Base-by-base conservation (phyloP, 306 rosid genomes). In the Leucaena leucocephala region DNA sequence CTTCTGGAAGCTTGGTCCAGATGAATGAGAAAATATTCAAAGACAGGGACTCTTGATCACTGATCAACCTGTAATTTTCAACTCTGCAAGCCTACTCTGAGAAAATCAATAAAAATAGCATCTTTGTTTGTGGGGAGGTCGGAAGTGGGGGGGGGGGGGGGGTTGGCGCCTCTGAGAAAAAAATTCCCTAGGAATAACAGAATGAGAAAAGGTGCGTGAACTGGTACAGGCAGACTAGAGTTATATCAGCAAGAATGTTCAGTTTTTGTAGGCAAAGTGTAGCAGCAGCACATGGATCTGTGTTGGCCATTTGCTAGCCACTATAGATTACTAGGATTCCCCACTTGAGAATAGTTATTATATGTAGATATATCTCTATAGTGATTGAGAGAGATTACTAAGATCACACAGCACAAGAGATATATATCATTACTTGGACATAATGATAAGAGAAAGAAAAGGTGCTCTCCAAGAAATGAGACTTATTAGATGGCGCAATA, bases 271-370 rank as follows among this genome's bases (percentile, higher is more conserved):
- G 16, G 52, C 72, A 17, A 40, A 42, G 72, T 40, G 19, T n/a
- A 67, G 27, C 1, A 27, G 50, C 50, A 19, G 50, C 52, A 67
- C 72, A 67, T 67, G 72, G 52, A 8, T n/a, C 40, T 67, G 13
- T 42, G 72, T n/a, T 67, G 72, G 72, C 72, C 72, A 42, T 67
- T 67, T 40, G 72, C 72, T 17, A 6, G 34, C 33, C 34, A 39
- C 71, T 39, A 3, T 43, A 39, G 48, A 64, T 64, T 15, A 64
- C 69, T 36, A 64, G 45, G 45, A 64, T 64, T 66, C 71, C 45
- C 34, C 71, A 66, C 71, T 16, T 39, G 21, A 44, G 68, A 63
- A 34, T 36, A 63, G 44, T 27, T 4, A 27, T 27, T 27, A 1
- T 34, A 6, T 1, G 13, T 7, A 35, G 34, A 27, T 27, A 27